These are phyloP conservation scores for Pichia norvegensis DNA, from an alignment of 1,139 yeast species.

Conservation along the genomic window DNA sequence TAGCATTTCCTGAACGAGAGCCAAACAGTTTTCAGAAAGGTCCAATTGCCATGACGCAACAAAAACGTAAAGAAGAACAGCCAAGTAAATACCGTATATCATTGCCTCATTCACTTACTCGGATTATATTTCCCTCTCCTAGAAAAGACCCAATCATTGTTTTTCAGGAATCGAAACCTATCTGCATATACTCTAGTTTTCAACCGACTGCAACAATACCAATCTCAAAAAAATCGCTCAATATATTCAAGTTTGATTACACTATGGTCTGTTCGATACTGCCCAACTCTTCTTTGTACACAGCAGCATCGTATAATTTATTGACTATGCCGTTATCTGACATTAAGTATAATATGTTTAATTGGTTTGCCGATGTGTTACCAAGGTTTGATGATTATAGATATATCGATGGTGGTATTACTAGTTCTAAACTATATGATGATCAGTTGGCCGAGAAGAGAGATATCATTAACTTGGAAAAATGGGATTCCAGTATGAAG, in stretches of 20 bases:
- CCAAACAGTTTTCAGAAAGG: neutral
- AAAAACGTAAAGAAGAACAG: neutral
- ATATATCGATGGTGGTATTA: conserved; percentile 14
- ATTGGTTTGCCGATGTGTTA: conserved; percentile 9
- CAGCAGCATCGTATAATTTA: neutral
- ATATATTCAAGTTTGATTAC: conserved; percentile 11
- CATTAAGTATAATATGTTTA: conserved; percentile 1
- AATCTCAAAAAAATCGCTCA: neutral
- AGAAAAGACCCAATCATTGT: neutral
- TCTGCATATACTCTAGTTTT: neutral
- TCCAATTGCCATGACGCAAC: neutral
- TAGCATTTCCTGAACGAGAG: neutral
- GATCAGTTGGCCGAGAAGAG: neutral
- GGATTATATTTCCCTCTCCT: neutral
- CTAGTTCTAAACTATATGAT: neutral
- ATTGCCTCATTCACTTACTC: neutral
- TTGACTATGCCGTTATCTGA: too few relatives aligned
- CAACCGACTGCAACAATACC: neutral
- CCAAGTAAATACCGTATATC: neutral
- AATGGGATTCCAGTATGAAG: neutral
- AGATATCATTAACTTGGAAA: conserved; percentile 49
- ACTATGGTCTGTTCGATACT: conserved; percentile 1
- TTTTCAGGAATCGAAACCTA: neutral
- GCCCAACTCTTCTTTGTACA: conserved; percentile 10
- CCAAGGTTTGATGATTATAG: conserved; percentile 2